Evolutionary conservation across 2,329 filamentous ascomycete species (phyloP).

Genomic region (Hymenoscyphus fraxineus): DNA sequence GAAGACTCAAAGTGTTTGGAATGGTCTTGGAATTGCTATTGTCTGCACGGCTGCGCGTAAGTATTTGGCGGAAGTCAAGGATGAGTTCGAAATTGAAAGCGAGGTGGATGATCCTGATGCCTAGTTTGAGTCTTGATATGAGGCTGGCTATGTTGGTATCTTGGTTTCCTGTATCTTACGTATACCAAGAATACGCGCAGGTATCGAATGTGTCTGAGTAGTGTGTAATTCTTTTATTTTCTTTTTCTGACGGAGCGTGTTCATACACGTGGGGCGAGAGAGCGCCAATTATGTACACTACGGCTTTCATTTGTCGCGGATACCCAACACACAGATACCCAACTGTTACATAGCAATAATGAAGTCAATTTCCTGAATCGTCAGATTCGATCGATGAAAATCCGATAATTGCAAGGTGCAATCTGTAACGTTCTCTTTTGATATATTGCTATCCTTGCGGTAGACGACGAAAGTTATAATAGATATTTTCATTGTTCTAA

Average conservation of each 20-base stretch:
- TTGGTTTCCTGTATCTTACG: background rate
- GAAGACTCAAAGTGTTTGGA: slow-evolving; percentile 34
- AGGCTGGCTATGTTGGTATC: background rate
- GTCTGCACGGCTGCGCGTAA: slow-evolving; percentile 32
- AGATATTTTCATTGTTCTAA: no score
- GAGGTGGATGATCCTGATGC: slow-evolving; percentile 25
- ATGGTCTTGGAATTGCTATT: slow-evolving; percentile 35
- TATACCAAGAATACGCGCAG: background rate
- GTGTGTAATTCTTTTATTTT: background rate
- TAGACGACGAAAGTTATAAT: no score
- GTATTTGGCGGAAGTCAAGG: slow-evolving; percentile 32
- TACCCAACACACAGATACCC: background rate
- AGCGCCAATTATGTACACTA: background rate
- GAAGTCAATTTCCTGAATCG: background rate
- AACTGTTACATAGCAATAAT: background rate
- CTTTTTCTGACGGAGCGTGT: background rate
- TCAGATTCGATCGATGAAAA: no score
- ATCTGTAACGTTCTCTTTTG: no score
- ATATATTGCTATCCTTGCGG: no score
- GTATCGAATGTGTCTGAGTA: background rate
- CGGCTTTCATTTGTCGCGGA: background rate
- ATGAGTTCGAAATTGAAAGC: slow-evolving; percentile 27
- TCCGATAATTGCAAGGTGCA: no score
- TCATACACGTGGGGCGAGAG: background rate
- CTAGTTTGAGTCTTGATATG: background rate